Base-by-base conservation (phyloP, 345 rosid genomes). In the Populus tremula region DNA sequence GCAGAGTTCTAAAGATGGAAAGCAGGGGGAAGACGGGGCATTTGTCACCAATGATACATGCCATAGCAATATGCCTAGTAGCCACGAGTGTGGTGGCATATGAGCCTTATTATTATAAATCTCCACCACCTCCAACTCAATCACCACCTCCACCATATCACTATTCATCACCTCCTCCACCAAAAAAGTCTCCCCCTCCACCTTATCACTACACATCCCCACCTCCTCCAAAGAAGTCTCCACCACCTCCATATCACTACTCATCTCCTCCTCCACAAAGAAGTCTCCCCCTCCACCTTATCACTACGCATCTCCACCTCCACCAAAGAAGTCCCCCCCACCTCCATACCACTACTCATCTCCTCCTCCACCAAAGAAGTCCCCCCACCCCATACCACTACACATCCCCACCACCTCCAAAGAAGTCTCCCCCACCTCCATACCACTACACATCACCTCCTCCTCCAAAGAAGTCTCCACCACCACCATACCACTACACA, bases 1-100 rank as follows among this genome's bases (percentile, higher is more conserved):
- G 23, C 25, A 74, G 12, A 38, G 23, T 61, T 72, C 39, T 13
- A 5, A 65, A 1, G 2, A 88, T 88, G 89, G 85, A 75, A 68
- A 49, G 53, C 69, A 70, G 62, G 33, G 64, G 43, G 43, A 62
- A 62, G 69, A 74, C 68, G 74, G 81, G 82, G 72, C 84, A 62
- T 63, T 80, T 82, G 81, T 80, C 79, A 71, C 77, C 70, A 12
- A 54, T 85, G 62, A 25, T 82, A 76, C 74, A 35, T 29, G 88
- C 76, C 2, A 18, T 85, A 35, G 78, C 82, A 35, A 68, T 86
- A 67, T 85, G 78, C 78, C 78, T 88, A 67, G 5, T 78, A 4
- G 87, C 85, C 65, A 75, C 83, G 2, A 21, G 27, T 54, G 78
- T 36, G 1, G 78, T 76, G 0, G 80, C 79, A 17, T 27, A 79